Conservation (phyloP, 2,329 filamentous ascomycete species). For the Paraphoma chrysanthemicola region DNA sequence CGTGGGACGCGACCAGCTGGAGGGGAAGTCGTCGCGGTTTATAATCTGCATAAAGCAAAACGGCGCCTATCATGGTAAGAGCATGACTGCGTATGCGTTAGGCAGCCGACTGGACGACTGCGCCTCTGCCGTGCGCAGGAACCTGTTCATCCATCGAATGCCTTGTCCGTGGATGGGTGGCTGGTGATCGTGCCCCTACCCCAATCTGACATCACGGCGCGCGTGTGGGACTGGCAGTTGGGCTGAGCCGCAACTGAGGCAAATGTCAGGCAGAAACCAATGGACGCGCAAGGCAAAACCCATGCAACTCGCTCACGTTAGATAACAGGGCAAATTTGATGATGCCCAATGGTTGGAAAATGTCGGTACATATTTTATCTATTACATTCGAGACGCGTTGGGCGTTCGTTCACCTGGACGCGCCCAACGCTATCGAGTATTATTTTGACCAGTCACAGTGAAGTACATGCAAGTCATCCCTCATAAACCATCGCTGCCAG, state of each 20-base stretch:
- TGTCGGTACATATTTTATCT: slow-evolving; percentile 27
- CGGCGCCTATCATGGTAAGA: slow-evolving; percentile 16
- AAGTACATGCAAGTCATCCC: slow-evolving; percentile 28
- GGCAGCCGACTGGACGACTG: slow-evolving; percentile 34
- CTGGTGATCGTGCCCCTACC: slow-evolving; percentile 10
- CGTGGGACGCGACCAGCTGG: slow-evolving; percentile 12
- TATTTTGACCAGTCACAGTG: slow-evolving; percentile 27
- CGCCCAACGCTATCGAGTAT: slow-evolving; percentile 12
- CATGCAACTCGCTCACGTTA: not conserved
- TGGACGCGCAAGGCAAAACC: not conserved
- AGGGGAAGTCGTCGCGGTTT: slow-evolving; percentile 12
- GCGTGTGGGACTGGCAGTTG: slow-evolving; percentile 8
- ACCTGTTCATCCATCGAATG: slow-evolving; percentile 15
- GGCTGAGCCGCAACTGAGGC: slow-evolving; percentile 11
- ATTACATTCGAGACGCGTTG: slow-evolving; percentile 33
- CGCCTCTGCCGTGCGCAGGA: slow-evolving; percentile 31
- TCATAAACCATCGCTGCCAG: slow-evolving; percentile 23
- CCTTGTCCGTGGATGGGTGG: slow-evolving; percentile 20
- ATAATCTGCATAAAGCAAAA: slow-evolving; percentile 9
- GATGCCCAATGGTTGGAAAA: not conserved
- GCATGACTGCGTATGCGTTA: slow-evolving; percentile 14
- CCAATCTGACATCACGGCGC: slow-evolving; percentile 23
- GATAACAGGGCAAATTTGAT: not conserved
- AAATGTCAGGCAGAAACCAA: slow-evolving; percentile 21
- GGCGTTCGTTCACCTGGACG: slow-evolving; percentile 14